Base-by-base conservation (phyloP, 208 protist genomes). In the Spongospora subterranea region DNA sequence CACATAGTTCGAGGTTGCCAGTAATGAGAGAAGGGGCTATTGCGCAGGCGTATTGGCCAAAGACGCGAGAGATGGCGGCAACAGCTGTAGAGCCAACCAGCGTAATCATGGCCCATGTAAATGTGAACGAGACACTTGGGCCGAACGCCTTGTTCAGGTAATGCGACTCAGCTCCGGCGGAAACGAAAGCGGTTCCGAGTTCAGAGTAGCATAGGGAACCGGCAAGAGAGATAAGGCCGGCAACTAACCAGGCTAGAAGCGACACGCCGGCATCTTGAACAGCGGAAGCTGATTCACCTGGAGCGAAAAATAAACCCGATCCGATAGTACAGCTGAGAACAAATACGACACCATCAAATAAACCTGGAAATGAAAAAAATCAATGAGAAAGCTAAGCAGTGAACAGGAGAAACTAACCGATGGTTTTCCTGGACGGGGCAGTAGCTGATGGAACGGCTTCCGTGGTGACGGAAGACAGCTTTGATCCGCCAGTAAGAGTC, bases 61-160 rank as follows among this genome's bases (percentile, higher is more conserved):
- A 17, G n/a, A 82, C 71, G 17, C n/a, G 17, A 20, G 71, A 35
- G 71, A 82, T 82, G 13, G 17, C 6, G n/a, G 35, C n/a, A 43
- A 6, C 6, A 20, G 71, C 71, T 20, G 71, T 45, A 40, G 71
- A 35, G 35, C 71, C 71, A 35, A 43, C n/a, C 17, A 82, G 6
- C 6, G 40, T 35, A 35, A 6, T 45, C 71, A 43, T 82, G n/a
- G 71, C 17, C 71, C 71, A 82, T 35, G 71, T 39, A n/a, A 82
- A 82, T 13, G 35, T 45, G 71, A 82, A 82, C 13, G 71, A 82
- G 17, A 43, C 40, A 43, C 17, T n/a, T 20, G 71, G 71, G 13
- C 71, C 71, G 71, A 82, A 82, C 6, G 71, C 71, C n/a, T 82
- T 82, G 17, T 82, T 35, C 35, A 82, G 40, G n/a, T 82, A 82